Base-by-base conservation (phyloP, 106 monocot genomes). In the Dioscorea dumetorum region DNA sequence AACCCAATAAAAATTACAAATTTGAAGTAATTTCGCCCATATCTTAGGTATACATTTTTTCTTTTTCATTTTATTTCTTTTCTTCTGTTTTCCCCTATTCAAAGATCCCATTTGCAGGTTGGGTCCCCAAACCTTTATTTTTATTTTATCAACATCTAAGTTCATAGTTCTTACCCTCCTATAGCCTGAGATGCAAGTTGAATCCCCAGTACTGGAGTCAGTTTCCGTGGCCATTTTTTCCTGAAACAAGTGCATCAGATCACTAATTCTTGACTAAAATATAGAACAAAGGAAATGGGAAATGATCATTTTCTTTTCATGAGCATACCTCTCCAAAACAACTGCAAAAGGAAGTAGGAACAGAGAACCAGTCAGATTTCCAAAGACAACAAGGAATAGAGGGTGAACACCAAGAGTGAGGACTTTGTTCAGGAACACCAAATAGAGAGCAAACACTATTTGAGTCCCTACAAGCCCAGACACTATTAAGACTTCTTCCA, bases 281-380 rank as follows among this genome's bases (percentile, higher is more conserved):
- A 60, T 11, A 11, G 67, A 18, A 67, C 11, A 60, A 28, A 33
- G 24, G 2, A 24, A 62, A 16, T 8, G 19, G 7, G 18, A 24
- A 64, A 49, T n/a, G n/a, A n/a, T n/a, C n/a, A n/a, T n/a, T n/a
- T n/a, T n/a, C 22, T 13, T 8, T 28, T 15, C 0, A 57, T 16
- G 19, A 4, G 4, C 24, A 19, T 63, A 88, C 88, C 67, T 88
- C 53, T 88, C 88, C 18, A 88, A 23, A 2, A 35, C 60, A 1
- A 81, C 34, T 12, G 84, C 78, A 32, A 88, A 79, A 4, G 88
- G 88, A 35, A 88, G 88, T 33, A 88, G 63, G 72, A 78, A 31
- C 52, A 79, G 8, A 14, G 81, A 57, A 11, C 67, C 41, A 19
- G 58, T 50, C 12, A 78, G 57, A 67, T 52, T 68, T 14, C 66